Evolutionary conservation across 2,329 filamentous ascomycete species (phyloP).

Genomic region (Fonsecaea nubica): DNA sequence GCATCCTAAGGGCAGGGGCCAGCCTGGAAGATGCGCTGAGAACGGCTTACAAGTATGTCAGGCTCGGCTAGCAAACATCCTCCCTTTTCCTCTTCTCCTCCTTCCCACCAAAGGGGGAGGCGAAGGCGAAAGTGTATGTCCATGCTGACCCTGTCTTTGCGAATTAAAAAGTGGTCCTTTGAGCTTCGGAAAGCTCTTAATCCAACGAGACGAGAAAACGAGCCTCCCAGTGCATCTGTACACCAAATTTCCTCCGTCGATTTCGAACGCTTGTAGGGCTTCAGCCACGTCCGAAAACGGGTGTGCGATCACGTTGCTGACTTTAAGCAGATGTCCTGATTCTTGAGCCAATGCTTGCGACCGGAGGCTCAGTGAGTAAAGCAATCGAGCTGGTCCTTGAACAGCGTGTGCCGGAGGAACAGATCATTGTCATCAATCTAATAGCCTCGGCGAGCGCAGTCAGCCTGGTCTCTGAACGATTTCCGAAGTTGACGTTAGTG

Average conservation of each 20-base stretch:
- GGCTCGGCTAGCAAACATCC: background rate
- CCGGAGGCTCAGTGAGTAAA: conserved; percentile 21
- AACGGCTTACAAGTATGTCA: conserved; percentile 40
- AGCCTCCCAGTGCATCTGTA: conserved; percentile 43
- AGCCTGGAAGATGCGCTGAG: conserved; percentile 45
- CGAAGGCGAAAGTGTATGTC: background rate
- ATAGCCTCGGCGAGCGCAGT: conserved; percentile 13
- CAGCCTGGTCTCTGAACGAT: conserved; percentile 7
- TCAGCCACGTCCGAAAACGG: background rate
- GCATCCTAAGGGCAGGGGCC: conserved; percentile 45
- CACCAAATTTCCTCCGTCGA: conserved; percentile 42
- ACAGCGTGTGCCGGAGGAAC: conserved; percentile 9
- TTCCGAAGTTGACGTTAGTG: conserved; percentile 20
- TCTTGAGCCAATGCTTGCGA: conserved; percentile 25
- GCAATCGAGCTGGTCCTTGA: conserved; percentile 20
- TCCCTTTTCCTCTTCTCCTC: background rate
- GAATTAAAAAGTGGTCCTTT: conserved; percentile 37
- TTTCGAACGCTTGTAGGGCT: conserved; percentile 37
- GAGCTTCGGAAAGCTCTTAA: conserved; percentile 46
- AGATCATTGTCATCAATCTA: conserved; percentile 21
- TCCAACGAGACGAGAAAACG: conserved; percentile 46
- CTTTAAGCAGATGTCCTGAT: conserved; percentile 16
- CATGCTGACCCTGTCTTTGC: conserved; percentile 1
- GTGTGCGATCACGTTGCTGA: conserved; percentile 8
- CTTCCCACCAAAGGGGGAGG: background rate